Conservation (phyloP, 768 basidiomycete genomes). For the Leccinellum luteum region DNA sequence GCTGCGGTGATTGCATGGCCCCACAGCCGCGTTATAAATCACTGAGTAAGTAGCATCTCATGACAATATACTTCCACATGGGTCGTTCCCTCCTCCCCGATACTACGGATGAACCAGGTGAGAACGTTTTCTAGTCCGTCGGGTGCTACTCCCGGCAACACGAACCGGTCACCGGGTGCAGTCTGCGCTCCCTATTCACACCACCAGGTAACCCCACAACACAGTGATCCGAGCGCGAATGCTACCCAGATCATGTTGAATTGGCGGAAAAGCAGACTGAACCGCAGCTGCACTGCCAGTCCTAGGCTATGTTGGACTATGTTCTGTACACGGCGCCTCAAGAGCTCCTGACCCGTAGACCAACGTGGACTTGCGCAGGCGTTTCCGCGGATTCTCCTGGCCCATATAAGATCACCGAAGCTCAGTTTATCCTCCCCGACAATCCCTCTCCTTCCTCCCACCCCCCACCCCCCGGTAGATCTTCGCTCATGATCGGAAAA, state of each 20-base stretch:
- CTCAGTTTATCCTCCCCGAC: too few relatives aligned
- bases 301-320: background rate
- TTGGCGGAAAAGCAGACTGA: too few relatives aligned
- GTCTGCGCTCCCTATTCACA: background rate
- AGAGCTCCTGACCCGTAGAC: background rate
- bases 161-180: background rate
- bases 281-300: background rate
- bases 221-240: background rate
- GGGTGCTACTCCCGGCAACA: background rate
- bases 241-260: background rate
- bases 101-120: background rate
- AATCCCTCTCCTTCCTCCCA: background rate
- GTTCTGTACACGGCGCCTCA: background rate
- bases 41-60: background rate
- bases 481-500: background rate
- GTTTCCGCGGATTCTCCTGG: background rate
- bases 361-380: background rate
- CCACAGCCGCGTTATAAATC: background rate
- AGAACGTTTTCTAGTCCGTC: background rate
- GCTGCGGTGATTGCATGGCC: background rate
- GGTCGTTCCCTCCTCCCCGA: background rate
- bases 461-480: background rate
- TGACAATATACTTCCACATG: background rate
- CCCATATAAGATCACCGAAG: constrained; percentile 3
- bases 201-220: background rate